Conservation (phyloP, 164 flowering plant species). For the Kalanchoe fedtschenkoi region DNA sequence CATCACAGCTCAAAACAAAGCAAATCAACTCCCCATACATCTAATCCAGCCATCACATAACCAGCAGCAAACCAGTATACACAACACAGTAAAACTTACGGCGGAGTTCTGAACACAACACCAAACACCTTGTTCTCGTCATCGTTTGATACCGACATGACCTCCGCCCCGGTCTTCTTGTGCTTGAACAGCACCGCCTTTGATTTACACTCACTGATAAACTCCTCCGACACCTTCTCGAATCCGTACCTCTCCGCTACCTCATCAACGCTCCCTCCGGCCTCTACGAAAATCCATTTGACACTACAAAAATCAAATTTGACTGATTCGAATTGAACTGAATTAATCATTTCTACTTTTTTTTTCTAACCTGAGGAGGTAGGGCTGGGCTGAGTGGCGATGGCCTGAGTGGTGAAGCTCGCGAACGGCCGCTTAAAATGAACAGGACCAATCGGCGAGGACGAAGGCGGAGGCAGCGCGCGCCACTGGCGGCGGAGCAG, state of each 20-base stretch:
- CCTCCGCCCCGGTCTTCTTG: slow-evolving; percentile 78
- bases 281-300: slow-evolving; percentile 20
- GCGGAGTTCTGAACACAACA: slow-evolving; percentile 87
- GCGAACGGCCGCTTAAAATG: slow-evolving; percentile 28
- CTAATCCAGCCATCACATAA: no score
- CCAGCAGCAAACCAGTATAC: no score
- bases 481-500: slow-evolving; percentile 21
- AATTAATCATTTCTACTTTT: background rate
- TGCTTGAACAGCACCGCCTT: slow-evolving; percentile 75
- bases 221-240: slow-evolving; percentile 74
- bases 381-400: slow-evolving; percentile 36
- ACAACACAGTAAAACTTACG: slow-evolving; percentile 53
- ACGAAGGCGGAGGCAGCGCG: slow-evolving; percentile 15
- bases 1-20: background rate
- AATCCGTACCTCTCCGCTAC: slow-evolving; percentile 75
- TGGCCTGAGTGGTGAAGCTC: slow-evolving; percentile 45
- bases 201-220: slow-evolving; percentile 80
- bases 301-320: background rate
- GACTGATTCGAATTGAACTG: background rate
- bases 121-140: slow-evolving; percentile 99
- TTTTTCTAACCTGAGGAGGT: slow-evolving; percentile 55
- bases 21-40: background rate
- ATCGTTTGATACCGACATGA: slow-evolving; percentile 81
- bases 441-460: slow-evolving; percentile 15
- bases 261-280: slow-evolving; percentile 35